Conservation (phyloP, 2,329 filamentous ascomycete species). For the Ceratocystis diversiconidia region DNA sequence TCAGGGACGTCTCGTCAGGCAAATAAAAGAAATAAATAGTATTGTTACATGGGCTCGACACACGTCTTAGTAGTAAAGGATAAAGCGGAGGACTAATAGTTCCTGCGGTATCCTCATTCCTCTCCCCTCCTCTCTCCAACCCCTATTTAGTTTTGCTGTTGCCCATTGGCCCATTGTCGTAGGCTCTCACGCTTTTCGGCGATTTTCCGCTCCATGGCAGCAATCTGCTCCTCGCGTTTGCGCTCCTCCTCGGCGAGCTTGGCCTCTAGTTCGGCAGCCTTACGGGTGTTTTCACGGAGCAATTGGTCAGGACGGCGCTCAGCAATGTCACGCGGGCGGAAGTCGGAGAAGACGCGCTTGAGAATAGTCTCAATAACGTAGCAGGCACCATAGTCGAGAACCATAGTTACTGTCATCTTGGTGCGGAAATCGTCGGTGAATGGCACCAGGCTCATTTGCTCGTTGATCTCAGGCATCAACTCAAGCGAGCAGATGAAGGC, state of each 20-base stretch:
- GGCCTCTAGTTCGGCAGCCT: constrained; percentile 34
- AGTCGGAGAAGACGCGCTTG: constrained; percentile 80
- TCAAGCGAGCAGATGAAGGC: constrained; percentile 93
- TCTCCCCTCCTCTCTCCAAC: too few relatives aligned
- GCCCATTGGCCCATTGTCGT: not conserved
- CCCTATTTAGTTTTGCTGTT: not conserved
- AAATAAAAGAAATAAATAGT: not conserved
- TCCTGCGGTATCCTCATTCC: too few relatives aligned
- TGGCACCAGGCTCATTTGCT: constrained; percentile 80
- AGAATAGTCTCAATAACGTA: constrained; percentile 75
- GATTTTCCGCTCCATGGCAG: constrained; percentile 45
- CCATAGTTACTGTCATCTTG: constrained; percentile 72
- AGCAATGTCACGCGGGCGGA: constrained; percentile 85
- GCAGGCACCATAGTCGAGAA: constrained; percentile 74
- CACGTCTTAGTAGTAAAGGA: too few relatives aligned
- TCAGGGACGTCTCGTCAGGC: not conserved
- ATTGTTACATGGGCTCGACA: not conserved
- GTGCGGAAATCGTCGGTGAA: constrained; percentile 81
- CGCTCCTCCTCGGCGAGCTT: constrained; percentile 27
- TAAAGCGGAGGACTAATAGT: not conserved
- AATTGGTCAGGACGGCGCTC: constrained; percentile 75
- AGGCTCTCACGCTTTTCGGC: constrained; percentile 18
- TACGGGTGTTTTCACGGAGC: constrained; percentile 41
- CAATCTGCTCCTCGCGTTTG: constrained; percentile 40
- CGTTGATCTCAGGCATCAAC: constrained; percentile 87